Percentiles rank a stretch among this genome's conserved stretches.
Conservation (phyloP, 257 asterid species). For the Primulina tabacum region DNA sequence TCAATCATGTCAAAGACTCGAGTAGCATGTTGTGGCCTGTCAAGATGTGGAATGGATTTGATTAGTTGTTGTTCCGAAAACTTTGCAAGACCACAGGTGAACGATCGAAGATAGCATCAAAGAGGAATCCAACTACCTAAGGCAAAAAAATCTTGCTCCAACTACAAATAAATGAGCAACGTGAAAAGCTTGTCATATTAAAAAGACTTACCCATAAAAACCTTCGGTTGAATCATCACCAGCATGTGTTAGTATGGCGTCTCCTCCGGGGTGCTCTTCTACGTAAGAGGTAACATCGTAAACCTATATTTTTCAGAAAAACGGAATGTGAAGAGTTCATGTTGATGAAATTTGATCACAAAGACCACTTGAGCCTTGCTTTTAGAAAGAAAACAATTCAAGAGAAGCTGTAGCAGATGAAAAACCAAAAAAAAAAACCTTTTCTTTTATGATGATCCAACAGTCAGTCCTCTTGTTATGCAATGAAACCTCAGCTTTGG, state of each 20-base stretch:
- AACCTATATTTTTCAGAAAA: constrained; percentile 44
- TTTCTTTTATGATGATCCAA: constrained; percentile 93
- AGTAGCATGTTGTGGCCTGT: constrained; percentile 94
- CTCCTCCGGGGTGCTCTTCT: constrained; percentile 99
- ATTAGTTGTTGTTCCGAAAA: constrained; percentile 9
- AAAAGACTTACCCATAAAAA: constrained; percentile 59
- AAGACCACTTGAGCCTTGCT: not conserved
- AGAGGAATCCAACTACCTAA: not conserved
- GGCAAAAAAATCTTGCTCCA: constrained; percentile 1
- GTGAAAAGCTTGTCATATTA: not conserved
- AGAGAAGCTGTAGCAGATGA: constrained; percentile 6
- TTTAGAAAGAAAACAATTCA: not conserved
- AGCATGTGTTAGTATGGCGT: constrained; percentile 84
- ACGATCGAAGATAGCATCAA: constrained; percentile 1
- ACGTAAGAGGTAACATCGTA: constrained; percentile 90
- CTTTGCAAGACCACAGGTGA: constrained; percentile 4
- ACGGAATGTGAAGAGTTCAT: constrained; percentile 4
- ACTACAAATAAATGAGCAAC: not conserved
- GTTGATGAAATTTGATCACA: constrained; percentile 1
- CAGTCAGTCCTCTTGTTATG: constrained; percentile 89
- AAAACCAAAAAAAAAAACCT: constrained; percentile 39
- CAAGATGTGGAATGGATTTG: constrained; percentile 17
- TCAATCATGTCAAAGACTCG: constrained; percentile 88
- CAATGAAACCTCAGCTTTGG: constrained; percentile 62
- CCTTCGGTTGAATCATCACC: constrained; percentile 95